These are phyloP conservation scores for Lippia alba DNA, from an alignment of 305 asterid genomes.

Conservation along the genomic window DNA sequence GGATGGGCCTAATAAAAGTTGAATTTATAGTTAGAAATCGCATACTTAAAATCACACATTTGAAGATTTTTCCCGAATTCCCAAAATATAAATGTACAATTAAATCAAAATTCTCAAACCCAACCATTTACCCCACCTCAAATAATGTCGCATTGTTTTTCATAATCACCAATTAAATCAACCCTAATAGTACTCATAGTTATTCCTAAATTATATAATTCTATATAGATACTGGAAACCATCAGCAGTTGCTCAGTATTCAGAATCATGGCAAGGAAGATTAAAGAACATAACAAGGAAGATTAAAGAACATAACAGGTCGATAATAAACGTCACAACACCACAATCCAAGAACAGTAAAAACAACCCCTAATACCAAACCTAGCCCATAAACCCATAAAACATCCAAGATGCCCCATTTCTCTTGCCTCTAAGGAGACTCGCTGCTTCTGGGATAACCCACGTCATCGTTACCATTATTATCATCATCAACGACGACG, in stretches of 20 bases:
- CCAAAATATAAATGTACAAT: too few species aligned
- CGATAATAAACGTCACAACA: too few species aligned
- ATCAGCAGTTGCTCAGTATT: too few species aligned
- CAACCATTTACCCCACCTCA: too few species aligned
- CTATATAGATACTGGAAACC: background rate
- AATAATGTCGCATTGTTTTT: too few species aligned
- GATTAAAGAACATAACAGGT: background rate
- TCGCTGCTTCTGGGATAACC: conserved; percentile 11
- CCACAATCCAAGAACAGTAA: too few species aligned
- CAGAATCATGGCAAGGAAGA: background rate
- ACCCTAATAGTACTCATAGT: background rate
- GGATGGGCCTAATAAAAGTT: too few species aligned
- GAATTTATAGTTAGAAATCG: too few species aligned
- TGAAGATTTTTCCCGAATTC: too few species aligned
- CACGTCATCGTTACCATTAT: background rate
- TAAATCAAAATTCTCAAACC: too few species aligned
- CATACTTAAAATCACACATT: too few species aligned
- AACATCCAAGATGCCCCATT: background rate
- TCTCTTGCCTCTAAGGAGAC: conserved; percentile 19
- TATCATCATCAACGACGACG: background rate
- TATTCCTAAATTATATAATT: background rate
- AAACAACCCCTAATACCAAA: background rate
- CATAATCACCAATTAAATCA: too few species aligned
- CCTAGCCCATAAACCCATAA: background rate
- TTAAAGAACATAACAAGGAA: background rate